These are phyloP conservation scores for Lobosporangium transversale DNA, from an alignment of 192 early-diverging fungal species.

Conservation along the genomic window DNA sequence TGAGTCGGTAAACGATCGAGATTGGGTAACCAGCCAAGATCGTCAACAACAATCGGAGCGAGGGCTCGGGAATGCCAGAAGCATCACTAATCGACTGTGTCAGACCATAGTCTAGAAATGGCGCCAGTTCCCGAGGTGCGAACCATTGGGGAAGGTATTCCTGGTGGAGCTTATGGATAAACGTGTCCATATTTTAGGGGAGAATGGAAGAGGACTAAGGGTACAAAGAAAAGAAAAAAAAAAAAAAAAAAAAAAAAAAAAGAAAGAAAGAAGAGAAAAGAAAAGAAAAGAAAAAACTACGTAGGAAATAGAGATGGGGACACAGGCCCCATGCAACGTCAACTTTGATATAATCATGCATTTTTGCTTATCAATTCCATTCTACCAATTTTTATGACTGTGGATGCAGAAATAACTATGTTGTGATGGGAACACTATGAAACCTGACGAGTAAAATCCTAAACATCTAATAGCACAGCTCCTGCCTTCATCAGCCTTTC, in stretches of 20 bases:
- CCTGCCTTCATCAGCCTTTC: too few species aligned
- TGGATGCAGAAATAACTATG: too few species aligned
- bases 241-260: slow-evolving; percentile 13
- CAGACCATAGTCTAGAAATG: slow-evolving; percentile 48
- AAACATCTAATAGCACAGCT: too few species aligned
- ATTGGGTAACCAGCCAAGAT: slow-evolving; percentile 58
- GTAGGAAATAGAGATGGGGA: neutral
- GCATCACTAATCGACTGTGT: slow-evolving; percentile 31
- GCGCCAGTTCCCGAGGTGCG: slow-evolving; percentile 22
- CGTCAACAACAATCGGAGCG: slow-evolving; percentile 59
- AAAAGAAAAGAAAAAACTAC: neutral
- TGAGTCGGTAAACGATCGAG: slow-evolving; percentile 56
- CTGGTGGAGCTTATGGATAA: slow-evolving; percentile 24
- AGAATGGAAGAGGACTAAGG: neutral
- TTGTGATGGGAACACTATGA: too few species aligned
- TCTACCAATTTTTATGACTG: too few species aligned
- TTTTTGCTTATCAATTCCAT: too few species aligned
- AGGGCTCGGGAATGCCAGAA: slow-evolving; percentile 63
- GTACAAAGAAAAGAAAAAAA: slow-evolving; percentile 1
- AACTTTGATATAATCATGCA: too few species aligned
- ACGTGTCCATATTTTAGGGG: slow-evolving; percentile 13
- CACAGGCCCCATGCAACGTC: too few species aligned
- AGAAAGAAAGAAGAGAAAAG: neutral
- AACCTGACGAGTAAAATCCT: too few species aligned
- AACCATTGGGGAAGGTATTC: slow-evolving; percentile 39